Evolutionary conservation across 2,329 filamentous ascomycete genomes (phyloP), one percentile per base, ranked within the genome.

Genomic region (Colletotrichum falcatum): DNA sequence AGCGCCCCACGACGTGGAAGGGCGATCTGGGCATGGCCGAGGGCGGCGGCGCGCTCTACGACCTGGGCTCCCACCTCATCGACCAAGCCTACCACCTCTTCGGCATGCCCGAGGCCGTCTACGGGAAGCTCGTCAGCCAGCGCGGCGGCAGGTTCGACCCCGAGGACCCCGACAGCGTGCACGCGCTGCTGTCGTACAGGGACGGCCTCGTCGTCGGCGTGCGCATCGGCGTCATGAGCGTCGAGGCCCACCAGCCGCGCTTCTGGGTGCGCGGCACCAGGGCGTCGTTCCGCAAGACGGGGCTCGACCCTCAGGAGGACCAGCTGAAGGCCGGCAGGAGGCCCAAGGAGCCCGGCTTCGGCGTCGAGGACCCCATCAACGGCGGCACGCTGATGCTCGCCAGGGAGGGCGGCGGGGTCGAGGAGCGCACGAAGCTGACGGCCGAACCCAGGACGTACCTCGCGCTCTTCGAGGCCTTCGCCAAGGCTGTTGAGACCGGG

Each of bases 231-330:
- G 88, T 92, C 28, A 83, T 94, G 60, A 92, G 89, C 77, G 88
- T 88, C 3, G 92, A 95, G 80, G 83, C 83, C 30, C 83, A 88
- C 72, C 93, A 95, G 82, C 83, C 92, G 70, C 84, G 93, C 48
- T 95, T 91, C 84, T 95, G 93, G 92, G 85, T 95, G 12, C 85
- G 92, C 33, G 93, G 93, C 28, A 88, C 88, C 23, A 90, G 91
- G 80, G 93, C 92, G 0, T 92, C 88, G 76, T 95, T 91, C 81
- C 91, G 88, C 83, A 95, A 95, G 85, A 81, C 83, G 48, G 84
- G 86, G 64, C 84, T 95, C 2, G 93, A 96, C 78, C 83, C 89
- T 1, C 93, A 95, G 80, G 93, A 96, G 81, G 88, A 90, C 66
- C 91, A 94, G 79, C 85, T 95, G 63, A 88, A 88, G 78, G 84